Conservation (phyloP, 139 green algal species). For the Mychonastes homosphaera region DNA sequence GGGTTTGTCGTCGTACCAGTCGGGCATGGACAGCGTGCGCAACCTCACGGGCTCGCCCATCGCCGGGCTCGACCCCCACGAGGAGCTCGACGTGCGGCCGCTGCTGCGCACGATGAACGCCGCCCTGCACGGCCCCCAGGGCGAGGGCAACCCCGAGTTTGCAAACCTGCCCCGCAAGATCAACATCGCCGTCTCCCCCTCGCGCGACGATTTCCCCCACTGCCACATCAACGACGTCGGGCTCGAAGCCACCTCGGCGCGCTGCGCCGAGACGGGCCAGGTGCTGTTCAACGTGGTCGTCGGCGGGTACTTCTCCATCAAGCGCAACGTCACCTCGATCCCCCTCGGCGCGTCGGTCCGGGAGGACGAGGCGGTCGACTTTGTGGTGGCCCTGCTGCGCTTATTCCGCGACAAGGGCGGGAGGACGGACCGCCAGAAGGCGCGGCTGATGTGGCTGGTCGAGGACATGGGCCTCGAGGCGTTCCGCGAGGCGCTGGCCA, state of each 20-base stretch:
- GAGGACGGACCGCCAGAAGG: slow-evolving; percentile 79
- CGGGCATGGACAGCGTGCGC: slow-evolving; percentile 94
- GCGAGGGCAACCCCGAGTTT: slow-evolving; percentile 69
- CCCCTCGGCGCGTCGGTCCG: slow-evolving; percentile 71
- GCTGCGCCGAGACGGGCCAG: slow-evolving; percentile 49
- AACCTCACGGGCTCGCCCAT: slow-evolving; percentile 78
- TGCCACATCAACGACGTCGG: slow-evolving; percentile 97
- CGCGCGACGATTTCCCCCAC: slow-evolving; percentile 89
- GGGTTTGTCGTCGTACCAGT: slow-evolving; percentile 41
- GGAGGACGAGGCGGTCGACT: slow-evolving; percentile 58
- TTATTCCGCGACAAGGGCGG: slow-evolving; percentile 81
- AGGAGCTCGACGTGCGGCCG: slow-evolving; percentile 74
- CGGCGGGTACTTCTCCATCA: slow-evolving; percentile 90
- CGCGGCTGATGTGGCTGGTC: slow-evolving; percentile 92
- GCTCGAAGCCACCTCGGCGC: slow-evolving; percentile 73
- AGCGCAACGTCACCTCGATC: slow-evolving; percentile 84
- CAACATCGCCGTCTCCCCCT: slow-evolving; percentile 84
- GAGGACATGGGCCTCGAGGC: slow-evolving; percentile 69
- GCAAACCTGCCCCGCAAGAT: slow-evolving; percentile 94
- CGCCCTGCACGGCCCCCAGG: slow-evolving; percentile 37
- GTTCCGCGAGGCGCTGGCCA: slow-evolving; percentile 36
- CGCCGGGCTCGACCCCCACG: slow-evolving; percentile 69
- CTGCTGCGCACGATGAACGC: slow-evolving; percentile 47
- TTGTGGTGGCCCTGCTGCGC: slow-evolving; percentile 63
- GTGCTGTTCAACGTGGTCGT: slow-evolving; percentile 57